Base-by-base conservation (phyloP, 805 yeast species). In the Vanderwaltozyma tropicalis region DNA sequence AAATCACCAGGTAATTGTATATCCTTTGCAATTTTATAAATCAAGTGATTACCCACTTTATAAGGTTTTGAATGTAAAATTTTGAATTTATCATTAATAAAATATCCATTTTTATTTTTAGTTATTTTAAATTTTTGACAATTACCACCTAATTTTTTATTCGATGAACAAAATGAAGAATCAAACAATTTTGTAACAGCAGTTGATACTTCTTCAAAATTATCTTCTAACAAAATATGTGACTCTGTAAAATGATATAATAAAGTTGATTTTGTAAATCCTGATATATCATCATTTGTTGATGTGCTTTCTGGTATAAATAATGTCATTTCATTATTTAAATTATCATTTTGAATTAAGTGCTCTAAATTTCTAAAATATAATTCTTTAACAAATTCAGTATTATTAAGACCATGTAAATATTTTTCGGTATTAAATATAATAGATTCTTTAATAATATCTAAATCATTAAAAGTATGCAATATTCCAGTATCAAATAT, bases 361-460 rank as follows among this genome's bases (percentile, higher is more conserved):
- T 68, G 43, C 2, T 65, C 59, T 15, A 85, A 57, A 11, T 71
- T 68, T 41, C 87, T 71, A 37, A 83, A 72, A 31, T 73, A 65
- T 13, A 85, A 46, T 48, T 85, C 94, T n/a, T 71, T 68, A 5
- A 83, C 88, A 53, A 84, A 76, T 20, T 66, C 66, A 2, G 78
- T 65, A 35, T 75, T 76, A 41, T 76, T 70, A 31, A 77, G 53
- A 0, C 83, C 86, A 37, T 72, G 61, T 2, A 80, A 54, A 46
- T 75, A 71, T 50, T 76, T 79, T 44, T 76, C 66, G 1, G 75
- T 72, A 24, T 75, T 74, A 47, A 75, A 72, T 1, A 42, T 45
- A 15, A 72, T 37, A 1, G 39, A 25, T 0, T 44, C 54, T 20
- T 44, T 39, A 21, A 59, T 35, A 12, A 60, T 45, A 14, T 56